Percentiles rank a stretch among this genome's conserved stretches.
Conservation (phyloP, 352 stramenopile genomes). For the Globisporangium lucens region DNA sequence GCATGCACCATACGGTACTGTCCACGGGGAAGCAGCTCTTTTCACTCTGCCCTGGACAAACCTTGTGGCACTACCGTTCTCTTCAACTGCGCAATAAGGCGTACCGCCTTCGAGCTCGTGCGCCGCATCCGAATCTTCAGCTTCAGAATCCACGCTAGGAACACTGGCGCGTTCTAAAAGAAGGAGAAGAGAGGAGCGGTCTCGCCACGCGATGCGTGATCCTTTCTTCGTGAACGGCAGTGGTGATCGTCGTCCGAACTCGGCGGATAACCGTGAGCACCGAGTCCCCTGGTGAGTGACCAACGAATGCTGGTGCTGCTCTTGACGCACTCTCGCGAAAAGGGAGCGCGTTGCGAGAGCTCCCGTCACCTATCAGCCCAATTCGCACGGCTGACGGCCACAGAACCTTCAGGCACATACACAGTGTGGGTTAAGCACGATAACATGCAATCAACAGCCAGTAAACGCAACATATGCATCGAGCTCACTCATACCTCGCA, state of each 20-base stretch:
- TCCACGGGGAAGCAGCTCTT: background rate
- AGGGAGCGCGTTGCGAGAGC: background rate
- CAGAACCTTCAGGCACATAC: background rate
- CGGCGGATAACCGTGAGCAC: background rate
- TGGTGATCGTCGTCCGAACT: background rate
- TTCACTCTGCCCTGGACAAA: background rate
- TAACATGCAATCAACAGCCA: background rate
- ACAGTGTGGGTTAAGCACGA: background rate
- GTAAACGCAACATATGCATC: background rate
- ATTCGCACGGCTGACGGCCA: background rate
- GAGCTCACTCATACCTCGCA: conserved; percentile 25
- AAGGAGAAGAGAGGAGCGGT: background rate
- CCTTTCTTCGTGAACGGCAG: background rate
- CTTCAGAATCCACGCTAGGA: background rate
- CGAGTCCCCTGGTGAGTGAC: background rate
- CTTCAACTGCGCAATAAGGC: background rate
- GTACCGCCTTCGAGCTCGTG: background rate
- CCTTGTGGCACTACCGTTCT: background rate
- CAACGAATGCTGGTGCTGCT: background rate
- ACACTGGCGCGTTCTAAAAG: background rate
- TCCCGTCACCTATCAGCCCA: background rate
- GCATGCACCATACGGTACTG: background rate
- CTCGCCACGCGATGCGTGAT: background rate
- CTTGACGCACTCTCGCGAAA: too few species aligned
- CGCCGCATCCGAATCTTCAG: background rate